A percentile compares a stretch with the other conserved stretches of the same genome.
These are phyloP conservation scores for Apiotrichum montevideense DNA, from an alignment of 1,284 basidiomycete genomes.

Conservation along the genomic window DNA sequence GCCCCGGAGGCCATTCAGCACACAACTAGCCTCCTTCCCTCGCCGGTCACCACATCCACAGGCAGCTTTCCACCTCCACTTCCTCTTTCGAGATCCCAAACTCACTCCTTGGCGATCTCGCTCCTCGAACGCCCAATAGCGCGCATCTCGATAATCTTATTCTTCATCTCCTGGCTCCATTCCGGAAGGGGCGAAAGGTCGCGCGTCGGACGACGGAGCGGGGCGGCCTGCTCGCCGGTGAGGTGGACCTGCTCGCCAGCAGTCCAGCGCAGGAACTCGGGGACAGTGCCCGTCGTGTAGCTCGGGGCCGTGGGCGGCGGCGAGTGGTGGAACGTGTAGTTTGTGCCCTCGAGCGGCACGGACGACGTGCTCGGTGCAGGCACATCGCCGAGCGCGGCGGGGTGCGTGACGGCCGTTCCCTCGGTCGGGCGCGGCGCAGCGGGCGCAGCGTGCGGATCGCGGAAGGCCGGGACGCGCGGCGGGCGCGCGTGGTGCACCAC, in stretches of 20 bases:
- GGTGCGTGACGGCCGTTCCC: constrained; percentile 34
- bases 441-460: constrained; percentile 29
- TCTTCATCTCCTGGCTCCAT: constrained; percentile 8
- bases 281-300: constrained; percentile 36
- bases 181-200: not conserved
- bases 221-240: constrained; percentile 31
- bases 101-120: constrained; percentile 36
- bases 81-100: not conserved
- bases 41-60: not conserved
- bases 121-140: constrained; percentile 24
- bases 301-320: constrained; percentile 39
- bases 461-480: constrained; percentile 29
- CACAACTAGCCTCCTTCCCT: too few species aligned
- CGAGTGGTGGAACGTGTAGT: constrained; percentile 36
- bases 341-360: constrained; percentile 17
- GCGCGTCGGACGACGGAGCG: not conserved
- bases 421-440: constrained; percentile 25
- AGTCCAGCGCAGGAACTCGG: constrained; percentile 36
- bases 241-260: constrained; percentile 24
- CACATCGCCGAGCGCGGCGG: constrained; percentile 6
- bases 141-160: constrained; percentile 22
- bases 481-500: constrained; percentile 40
- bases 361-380: not conserved
- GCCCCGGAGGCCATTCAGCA: too few species aligned
- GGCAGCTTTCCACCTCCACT: too few species aligned